Conservation (phyloP, 441 rosid genomes). For the Gossypium schwendimanii region DNA sequence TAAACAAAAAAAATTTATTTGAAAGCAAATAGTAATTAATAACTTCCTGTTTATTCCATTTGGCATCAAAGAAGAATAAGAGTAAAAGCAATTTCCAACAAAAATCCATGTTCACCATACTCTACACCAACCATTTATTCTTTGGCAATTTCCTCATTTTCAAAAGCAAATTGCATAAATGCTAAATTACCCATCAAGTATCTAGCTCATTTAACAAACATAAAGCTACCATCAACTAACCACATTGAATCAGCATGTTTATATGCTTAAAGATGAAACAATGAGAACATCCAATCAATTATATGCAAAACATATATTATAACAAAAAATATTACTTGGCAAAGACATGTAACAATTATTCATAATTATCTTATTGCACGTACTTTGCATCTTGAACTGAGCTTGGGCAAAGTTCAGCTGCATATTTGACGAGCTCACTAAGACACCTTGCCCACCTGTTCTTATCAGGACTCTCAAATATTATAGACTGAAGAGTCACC, state of each 20-base stretch:
- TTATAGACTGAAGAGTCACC: conserved; percentile 88
- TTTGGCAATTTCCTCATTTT: not conserved
- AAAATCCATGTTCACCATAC: not conserved
- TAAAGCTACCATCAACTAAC: not conserved
- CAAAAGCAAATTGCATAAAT: not conserved
- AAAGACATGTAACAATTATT: conserved; percentile 13
- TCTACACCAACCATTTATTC: not conserved
- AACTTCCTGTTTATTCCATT: not conserved
- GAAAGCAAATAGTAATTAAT: not conserved
- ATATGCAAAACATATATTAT: not conserved
- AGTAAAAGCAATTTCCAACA: not conserved
- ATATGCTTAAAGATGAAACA: not conserved
- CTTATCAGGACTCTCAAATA: conserved; percentile 96
- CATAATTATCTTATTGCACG: conserved; percentile 21
- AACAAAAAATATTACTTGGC: not conserved
- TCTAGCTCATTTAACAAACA: not conserved
- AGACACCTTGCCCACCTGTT: conserved; percentile 97
- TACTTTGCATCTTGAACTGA: conserved; percentile 97
- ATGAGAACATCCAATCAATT: conserved; percentile 5
- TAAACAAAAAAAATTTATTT: not conserved
- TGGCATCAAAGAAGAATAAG: not conserved
- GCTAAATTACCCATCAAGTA: conserved; percentile 4
- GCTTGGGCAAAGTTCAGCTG: conserved; percentile 92
- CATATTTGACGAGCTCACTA: conserved; percentile 89
- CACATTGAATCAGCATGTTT: not conserved